Percentiles rank a stretch among this genome's conserved stretches.
phyloP scores from a whole-genome alignment of 495 filamentous ascomycete species.

The Lophium mytilinum region DNA sequence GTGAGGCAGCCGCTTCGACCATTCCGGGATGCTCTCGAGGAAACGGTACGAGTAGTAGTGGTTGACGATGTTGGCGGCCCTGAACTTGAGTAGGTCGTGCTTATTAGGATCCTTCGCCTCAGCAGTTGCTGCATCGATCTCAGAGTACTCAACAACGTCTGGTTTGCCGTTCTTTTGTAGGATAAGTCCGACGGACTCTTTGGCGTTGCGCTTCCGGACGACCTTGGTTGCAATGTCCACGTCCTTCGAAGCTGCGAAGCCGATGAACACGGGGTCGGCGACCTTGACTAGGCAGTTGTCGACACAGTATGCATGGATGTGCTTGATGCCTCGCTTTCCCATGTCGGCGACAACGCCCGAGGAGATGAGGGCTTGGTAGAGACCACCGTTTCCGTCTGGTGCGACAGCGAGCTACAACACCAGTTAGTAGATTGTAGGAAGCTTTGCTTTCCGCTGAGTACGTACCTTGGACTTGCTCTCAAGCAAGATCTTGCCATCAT shows the following conservation, averaged over 20 bases:
- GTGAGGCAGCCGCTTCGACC: constrained; percentile 78
- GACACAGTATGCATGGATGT: constrained; percentile 96
- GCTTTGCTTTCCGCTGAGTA: neutral
- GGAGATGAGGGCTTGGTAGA: constrained; percentile 84
- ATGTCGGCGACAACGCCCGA: constrained; percentile 82
- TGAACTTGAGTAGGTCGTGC: constrained; percentile 78
- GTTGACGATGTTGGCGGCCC: constrained; percentile 98
- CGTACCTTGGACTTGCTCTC: constrained; percentile 75
- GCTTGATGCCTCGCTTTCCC: constrained; percentile 78
- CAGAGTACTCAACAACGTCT: constrained; percentile 97
- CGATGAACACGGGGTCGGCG: constrained; percentile 91
- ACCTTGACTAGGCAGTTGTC: constrained; percentile 99
- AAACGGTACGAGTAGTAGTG: constrained; percentile 98
- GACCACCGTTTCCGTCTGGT: constrained; percentile 96
- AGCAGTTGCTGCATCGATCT: constrained; percentile 80
- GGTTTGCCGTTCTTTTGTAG: constrained; percentile 91
- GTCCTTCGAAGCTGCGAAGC: constrained; percentile 78
- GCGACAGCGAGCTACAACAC: constrained; percentile 68
- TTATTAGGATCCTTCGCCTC: constrained; percentile 85
- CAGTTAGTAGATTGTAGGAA: neutral
- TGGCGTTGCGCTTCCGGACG: constrained; percentile 93
- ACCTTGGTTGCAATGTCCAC: constrained; percentile 98
- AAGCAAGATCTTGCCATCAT: constrained; percentile 94
- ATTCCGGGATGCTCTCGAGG: constrained; percentile 80
- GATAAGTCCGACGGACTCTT: constrained; percentile 93